Evolutionary conservation across 108 stramenopile genomes (phyloP), one percentile per base, ranked within the genome.

Genomic region (Nitzschia palea): DNA sequence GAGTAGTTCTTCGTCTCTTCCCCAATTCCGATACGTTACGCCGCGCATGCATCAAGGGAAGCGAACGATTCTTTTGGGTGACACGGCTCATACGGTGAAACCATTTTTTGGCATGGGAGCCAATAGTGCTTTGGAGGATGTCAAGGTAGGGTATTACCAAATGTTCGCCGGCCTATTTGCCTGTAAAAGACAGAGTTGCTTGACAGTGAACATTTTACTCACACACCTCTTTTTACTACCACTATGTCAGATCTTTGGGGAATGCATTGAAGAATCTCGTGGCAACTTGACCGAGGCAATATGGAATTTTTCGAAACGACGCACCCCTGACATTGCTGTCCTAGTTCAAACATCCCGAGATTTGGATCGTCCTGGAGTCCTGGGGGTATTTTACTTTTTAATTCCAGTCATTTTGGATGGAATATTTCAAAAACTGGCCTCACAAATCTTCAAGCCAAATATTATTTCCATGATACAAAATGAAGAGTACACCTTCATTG

Each of bases 21-120:
- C 92, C 6, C 34, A 56, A 26, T 93, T 93, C 44, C 74, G 82
- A 22, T 93, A 83, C 55, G 79, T 66, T 4, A 77, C 81, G 6
- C 87, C 89, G 4, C 44, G 80, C 48, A 61, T 92, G 28, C 71
- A 84, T 62, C 66, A 75, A 50, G 80, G 82, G 36, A 55, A 52
- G 20, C 69, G 76, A n/a, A 76, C 73, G 10, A 56, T 84, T 2
- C 53, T 91, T 23, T 43, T 88, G 42, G 92, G 92, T 5, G 92
- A 94, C 55, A 73, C 82, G 31, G 83, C 83, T 43, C 89, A 94
- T 58, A 78, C 89, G 5, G 92, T 94, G 22, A 90, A 90, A 45
- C 92, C 92, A 6, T 94, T 87, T 63, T 95, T 76, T 62, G 94
- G 94, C 25, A 68, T 91, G 6, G 94, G 94, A 23, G 88, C 88